Base-by-base conservation (phyloP, 495 filamentous ascomycete species). In the Bacidia gigantensis region DNA sequence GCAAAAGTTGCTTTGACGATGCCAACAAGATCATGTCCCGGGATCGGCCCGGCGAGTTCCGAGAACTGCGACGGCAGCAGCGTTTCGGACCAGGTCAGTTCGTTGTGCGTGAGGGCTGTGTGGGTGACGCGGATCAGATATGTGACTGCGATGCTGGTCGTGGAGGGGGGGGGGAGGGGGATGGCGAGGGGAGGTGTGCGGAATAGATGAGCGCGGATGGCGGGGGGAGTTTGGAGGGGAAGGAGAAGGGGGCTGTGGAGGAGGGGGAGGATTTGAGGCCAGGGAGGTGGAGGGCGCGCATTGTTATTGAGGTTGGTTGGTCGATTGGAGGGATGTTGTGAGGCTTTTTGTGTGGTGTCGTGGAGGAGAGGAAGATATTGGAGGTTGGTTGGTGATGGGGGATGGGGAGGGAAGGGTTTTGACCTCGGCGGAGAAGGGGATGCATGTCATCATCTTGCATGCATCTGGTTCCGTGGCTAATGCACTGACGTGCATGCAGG, bases 191-290 rank as follows among this genome's bases (percentile, higher is more conserved):
- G 41, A 17, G 20, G 20, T n/a, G 12, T 7, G 41, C 7, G 5
- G 41, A 9, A 17, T 44, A 44, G 14, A 17, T 7, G 14, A 44
- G 20, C 41, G 41, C 7, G 7, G 41, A 44, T 5, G 41, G 41
- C 41, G 41, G 41, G 9, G 41, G 41, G 41, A 18, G 12, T 5
- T 9, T 7, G 20, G 12, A n/a, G 12, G 41, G 41, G 41, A 44
- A 44, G 41, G 41, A 17, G 41, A 44, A 44, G 41, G 41, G 41
- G n/a, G n/a, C n/a, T n/a, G n/a, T n/a, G n/a, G n/a, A n/a, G n/a
- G n/a, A n/a, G n/a, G n/a, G n/a, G n/a, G n/a, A n/a, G n/a, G n/a
- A n/a, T n/a, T n/a, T n/a, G n/a, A 35, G 29, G 29, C 29, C 29
- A 14, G 29, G 29, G 29, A 35, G 29, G 29, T 35, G 29, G 29